These are phyloP conservation scores for Kwoniella europaea DNA, from an alignment of 768 basidiomycete genomes.

Conservation along the genomic window DNA sequence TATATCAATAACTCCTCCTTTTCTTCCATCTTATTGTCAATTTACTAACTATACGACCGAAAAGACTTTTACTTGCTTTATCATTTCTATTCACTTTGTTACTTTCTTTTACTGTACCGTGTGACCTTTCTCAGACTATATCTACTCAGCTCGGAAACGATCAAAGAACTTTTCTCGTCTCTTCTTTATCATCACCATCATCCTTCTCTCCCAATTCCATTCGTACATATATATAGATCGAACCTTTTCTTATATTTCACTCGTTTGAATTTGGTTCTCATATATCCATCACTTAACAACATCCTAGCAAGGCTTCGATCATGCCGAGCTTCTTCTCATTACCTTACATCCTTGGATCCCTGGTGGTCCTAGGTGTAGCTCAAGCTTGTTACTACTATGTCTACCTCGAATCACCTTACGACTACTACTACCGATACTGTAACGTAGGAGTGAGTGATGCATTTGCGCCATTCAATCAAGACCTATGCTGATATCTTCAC, in stretches of 20 bases:
- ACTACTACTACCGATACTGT: slow-evolving; percentile 28
- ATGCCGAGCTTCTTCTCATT: slow-evolving; percentile 33
- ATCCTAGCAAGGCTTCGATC: background rate
- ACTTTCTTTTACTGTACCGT: background rate
- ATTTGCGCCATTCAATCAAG: background rate
- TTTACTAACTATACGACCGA: background rate
- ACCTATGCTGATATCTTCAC: background rate
- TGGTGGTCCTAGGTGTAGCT: slow-evolving; percentile 34
- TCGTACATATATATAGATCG: background rate
- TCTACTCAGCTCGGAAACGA: background rate
- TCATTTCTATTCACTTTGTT: background rate
- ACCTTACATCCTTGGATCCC: slow-evolving; percentile 15
- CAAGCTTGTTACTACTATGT: slow-evolving; percentile 35
- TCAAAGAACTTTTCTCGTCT: background rate
- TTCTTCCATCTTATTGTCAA: background rate
- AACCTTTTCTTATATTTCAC: background rate
- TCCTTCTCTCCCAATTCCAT: background rate
- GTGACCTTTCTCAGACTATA: background rate
- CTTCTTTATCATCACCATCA: background rate
- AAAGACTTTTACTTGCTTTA: background rate
- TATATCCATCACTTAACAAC: background rate
- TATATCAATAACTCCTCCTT: background rate
- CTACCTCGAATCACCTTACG: slow-evolving; percentile 36
- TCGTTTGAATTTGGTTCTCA: background rate
- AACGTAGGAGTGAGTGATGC: slow-evolving; percentile 26